These are phyloP conservation scores for Aristolochia fimbriata DNA, from an alignment of 164 flowering plant genomes.

Conservation along the genomic window DNA sequence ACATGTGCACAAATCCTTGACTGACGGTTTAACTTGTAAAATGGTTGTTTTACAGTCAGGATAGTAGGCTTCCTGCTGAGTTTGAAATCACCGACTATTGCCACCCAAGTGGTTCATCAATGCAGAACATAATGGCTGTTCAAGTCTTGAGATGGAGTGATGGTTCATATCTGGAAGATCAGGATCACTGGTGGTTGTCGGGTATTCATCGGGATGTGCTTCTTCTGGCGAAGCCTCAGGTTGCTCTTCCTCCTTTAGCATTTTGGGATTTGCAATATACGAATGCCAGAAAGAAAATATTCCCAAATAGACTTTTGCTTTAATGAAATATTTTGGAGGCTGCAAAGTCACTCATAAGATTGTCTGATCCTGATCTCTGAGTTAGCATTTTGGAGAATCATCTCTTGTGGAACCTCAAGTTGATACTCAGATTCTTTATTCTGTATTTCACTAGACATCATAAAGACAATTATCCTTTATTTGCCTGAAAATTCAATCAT, in stretches of 20 bases:
- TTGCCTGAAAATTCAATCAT: too few species aligned
- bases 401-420: too few species aligned
- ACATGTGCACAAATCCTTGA: too few species aligned
- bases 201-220: slow-evolving; percentile 97
- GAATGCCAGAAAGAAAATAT: too few species aligned
- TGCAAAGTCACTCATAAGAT: too few species aligned
- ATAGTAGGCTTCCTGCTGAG: slow-evolving; percentile 94
- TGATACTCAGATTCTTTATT: too few species aligned
- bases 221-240: slow-evolving; percentile 91
- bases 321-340: too few species aligned
- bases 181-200: slow-evolving; percentile 99
- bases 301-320: too few species aligned
- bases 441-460: too few species aligned
- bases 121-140: slow-evolving; percentile 78
- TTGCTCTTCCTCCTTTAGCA: slow-evolving; percentile 14
- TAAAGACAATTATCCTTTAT: too few species aligned
- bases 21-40: background rate
- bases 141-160: slow-evolving; percentile 98
- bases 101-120: slow-evolving; percentile 53
- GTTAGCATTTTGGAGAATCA: too few species aligned
- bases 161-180: slow-evolving; percentile 99
- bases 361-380: too few species aligned
- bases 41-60: slow-evolving; percentile 65
- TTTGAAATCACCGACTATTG: slow-evolving; percentile 89
- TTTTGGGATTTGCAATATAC: background rate